Evolutionary conservation across 2,329 filamentous ascomycete genomes (phyloP).

Genomic region (Mycosphaerella sp.): DNA sequence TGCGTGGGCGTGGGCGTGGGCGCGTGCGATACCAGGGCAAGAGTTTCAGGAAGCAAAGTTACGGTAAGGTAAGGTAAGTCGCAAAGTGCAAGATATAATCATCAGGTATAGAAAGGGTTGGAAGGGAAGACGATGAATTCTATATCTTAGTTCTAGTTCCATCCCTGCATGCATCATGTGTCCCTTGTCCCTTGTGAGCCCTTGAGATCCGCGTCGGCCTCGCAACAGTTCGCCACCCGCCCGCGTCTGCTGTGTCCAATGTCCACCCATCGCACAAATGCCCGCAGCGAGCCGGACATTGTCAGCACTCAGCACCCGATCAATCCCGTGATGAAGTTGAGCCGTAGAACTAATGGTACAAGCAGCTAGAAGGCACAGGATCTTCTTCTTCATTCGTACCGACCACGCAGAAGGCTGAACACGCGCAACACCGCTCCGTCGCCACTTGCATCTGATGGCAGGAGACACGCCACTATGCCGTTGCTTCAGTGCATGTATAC

Average conservation of each 20-base stretch:
- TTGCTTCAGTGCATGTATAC: not conserved
- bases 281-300: no score
- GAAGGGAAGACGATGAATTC: conserved; percentile 2
- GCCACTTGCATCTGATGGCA: not conserved
- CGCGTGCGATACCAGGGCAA: not conserved
- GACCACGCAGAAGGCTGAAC: not conserved
- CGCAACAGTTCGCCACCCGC: no score
- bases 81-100: not conserved
- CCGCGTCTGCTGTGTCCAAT: no score
- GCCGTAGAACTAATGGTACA: no score
- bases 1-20: no score
- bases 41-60: conserved; percentile 6
- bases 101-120: no score
- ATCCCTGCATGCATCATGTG: conserved; percentile 2
- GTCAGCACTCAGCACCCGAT: no score
- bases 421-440: not conserved
- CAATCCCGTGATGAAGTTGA: no score
- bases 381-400: not conserved
- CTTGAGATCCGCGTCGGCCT: no score
- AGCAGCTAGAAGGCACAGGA: not conserved
- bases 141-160: no score
- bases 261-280: no score
- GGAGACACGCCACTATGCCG: conserved; percentile 6
- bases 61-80: not conserved
- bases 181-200: no score